Evolutionary conservation across 192 early-diverging fungal genomes (phyloP).

Genomic region (Linnemannia zychae): DNA sequence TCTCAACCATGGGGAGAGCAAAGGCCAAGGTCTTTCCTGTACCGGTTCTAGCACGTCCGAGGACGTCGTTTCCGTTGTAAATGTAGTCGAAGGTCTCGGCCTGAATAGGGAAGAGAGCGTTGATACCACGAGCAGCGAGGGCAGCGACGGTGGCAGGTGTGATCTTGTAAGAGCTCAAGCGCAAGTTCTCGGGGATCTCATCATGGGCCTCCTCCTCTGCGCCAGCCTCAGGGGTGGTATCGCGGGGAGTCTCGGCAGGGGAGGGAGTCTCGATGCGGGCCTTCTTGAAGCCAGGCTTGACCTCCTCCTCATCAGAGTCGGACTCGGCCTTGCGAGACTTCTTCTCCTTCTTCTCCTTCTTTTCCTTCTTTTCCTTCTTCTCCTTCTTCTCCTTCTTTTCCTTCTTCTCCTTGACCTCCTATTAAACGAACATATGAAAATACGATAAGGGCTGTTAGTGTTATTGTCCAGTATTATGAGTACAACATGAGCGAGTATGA

Average conservation of each 20-base stretch:
- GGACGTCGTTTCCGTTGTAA: constrained; percentile 80
- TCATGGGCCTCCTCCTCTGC: constrained; percentile 43
- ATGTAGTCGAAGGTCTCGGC: constrained; percentile 84
- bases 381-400: constrained; percentile 65
- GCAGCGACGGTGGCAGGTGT: constrained; percentile 76
- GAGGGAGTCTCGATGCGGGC: constrained; percentile 34
- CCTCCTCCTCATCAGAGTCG: constrained; percentile 48
- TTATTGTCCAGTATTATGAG: neutral
- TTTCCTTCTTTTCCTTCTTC: constrained; percentile 65
- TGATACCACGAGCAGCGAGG: constrained; percentile 81
- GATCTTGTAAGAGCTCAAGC: constrained; percentile 72
- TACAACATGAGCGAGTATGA: neutral
- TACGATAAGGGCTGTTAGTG: neutral
- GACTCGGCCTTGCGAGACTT: constrained; percentile 64
- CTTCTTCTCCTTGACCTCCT: constrained; percentile 59
- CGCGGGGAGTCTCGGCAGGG: constrained; percentile 49
- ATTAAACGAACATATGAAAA: neutral
- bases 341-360: constrained; percentile 64
- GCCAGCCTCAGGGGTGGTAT: constrained; percentile 42
- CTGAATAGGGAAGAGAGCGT: constrained; percentile 94
- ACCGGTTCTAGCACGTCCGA: constrained; percentile 82
- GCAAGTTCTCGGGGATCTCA: constrained; percentile 69
- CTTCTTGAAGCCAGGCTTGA: constrained; percentile 50
- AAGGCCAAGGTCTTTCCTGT: constrained; percentile 89
- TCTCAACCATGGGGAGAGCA: constrained; percentile 83